phyloP scores from a whole-genome alignment of 73 alveolate species.

The Symbiodinium pilosum region DNA sequence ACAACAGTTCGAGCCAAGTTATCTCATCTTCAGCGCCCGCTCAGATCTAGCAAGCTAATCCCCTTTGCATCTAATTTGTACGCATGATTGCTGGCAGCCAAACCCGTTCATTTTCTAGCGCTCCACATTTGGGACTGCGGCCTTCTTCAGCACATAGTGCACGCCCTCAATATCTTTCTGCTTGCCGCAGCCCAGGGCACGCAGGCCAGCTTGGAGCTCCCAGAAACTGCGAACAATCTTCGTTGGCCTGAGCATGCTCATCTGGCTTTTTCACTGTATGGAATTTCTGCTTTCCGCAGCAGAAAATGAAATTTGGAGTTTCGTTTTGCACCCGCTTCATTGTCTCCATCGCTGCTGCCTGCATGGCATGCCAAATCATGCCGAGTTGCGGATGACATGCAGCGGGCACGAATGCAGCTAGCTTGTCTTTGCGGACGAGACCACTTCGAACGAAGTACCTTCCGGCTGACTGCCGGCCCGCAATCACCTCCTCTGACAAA shows the following conservation, averaged over 20 bases:
- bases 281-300: too few species aligned
- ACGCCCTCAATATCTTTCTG: neutral
- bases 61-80: too few species aligned
- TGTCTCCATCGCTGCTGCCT: neutral
- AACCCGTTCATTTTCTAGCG: too few species aligned
- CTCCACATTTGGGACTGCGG: too few species aligned
- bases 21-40: too few species aligned
- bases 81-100: too few species aligned
- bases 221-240: neutral
- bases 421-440: conserved; percentile 16
- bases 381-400: neutral
- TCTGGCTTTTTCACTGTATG: too few species aligned
- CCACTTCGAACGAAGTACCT: conserved; percentile 16
- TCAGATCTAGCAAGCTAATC: too few species aligned
- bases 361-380: neutral
- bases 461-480: conserved; percentile 15
- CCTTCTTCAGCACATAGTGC: conserved; percentile 13
- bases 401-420: neutral
- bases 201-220: neutral
- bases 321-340: neutral
- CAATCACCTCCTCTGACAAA: neutral
- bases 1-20: too few species aligned
- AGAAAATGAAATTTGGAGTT: too few species aligned
- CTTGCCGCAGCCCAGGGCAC: neutral
- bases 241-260: neutral